phyloP scores from a whole-genome alignment of 108 stramenopile species.

The Bacterosira constricta region DNA sequence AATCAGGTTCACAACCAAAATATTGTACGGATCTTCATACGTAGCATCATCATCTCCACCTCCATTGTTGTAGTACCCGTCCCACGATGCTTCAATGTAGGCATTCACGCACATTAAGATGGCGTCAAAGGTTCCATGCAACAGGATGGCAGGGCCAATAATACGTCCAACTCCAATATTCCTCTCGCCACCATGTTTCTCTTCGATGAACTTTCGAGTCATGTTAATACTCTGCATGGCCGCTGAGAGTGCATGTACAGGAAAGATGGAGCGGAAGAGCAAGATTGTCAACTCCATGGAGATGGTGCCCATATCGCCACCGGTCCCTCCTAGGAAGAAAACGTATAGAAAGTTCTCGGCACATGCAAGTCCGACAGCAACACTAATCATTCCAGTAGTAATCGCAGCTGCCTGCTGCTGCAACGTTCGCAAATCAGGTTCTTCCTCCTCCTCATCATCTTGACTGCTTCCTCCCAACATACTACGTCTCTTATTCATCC shows the following conservation, averaged over 20 bases:
- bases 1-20: constrained; percentile 61
- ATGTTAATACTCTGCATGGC: constrained; percentile 88
- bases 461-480: background rate
- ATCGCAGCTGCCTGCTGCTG: constrained; percentile 87
- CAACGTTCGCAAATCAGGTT: constrained; percentile 71
- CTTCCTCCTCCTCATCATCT: constrained; percentile 57
- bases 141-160: constrained; percentile 74
- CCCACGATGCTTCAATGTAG: constrained; percentile 75
- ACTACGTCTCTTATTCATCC: background rate
- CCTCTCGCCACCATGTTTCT: constrained; percentile 39
- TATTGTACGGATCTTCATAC: constrained; percentile 59
- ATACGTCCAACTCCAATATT: constrained; percentile 89
- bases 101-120: constrained; percentile 76
- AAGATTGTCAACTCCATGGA: constrained; percentile 74
- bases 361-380: constrained; percentile 86
- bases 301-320: constrained; percentile 26
- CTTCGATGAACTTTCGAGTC: constrained; percentile 84
- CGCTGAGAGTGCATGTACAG: constrained; percentile 86
- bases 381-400: constrained; percentile 89
- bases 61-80: constrained; percentile 58
- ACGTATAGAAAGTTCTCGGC: constrained; percentile 90
- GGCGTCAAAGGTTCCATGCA: constrained; percentile 89
- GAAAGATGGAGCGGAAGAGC: constrained; percentile 82
- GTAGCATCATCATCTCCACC: constrained; percentile 58
- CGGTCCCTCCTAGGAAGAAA: constrained; percentile 80